Conservation (phyloP, 805 yeast genomes). For the Yarrowia hollandica region DNA sequence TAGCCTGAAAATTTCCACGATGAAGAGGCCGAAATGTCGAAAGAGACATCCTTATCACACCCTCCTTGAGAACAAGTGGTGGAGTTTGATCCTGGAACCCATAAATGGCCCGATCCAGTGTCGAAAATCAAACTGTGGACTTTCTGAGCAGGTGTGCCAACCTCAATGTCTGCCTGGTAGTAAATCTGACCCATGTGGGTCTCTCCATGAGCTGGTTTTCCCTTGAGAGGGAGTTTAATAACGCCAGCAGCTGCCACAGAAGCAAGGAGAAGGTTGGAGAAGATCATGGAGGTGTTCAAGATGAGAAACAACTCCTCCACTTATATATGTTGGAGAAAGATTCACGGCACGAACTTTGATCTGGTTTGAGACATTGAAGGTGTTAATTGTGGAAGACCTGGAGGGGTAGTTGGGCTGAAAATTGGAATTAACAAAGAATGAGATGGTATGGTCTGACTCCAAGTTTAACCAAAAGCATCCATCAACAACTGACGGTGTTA, state of each 20-base stretch:
- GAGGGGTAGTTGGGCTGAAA: no score
- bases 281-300: neutral
- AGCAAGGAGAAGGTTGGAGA: neutral
- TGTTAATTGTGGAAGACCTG: no score
- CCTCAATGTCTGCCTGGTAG: neutral
- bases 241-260: neutral
- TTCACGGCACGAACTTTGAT: slow-evolving; percentile 11
- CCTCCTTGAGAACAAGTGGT: neutral
- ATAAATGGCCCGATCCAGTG: neutral
- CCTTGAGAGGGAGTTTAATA: neutral
- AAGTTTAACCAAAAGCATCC: no score
- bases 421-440: no score
- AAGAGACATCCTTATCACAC: neutral
- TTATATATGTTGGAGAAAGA: neutral
- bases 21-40: neutral
- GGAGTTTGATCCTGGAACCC: slow-evolving; percentile 1
- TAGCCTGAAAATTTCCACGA: neutral
- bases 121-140: neutral
- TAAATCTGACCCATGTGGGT: neutral
- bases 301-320: neutral
- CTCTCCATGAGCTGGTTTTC: neutral
- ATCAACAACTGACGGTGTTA: neutral
- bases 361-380: neutral
- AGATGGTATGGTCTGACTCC: no score
- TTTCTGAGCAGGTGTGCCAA: neutral